Conservation (phyloP, 75 land plant genomes). For the Isoetes taiwanensis region DNA sequence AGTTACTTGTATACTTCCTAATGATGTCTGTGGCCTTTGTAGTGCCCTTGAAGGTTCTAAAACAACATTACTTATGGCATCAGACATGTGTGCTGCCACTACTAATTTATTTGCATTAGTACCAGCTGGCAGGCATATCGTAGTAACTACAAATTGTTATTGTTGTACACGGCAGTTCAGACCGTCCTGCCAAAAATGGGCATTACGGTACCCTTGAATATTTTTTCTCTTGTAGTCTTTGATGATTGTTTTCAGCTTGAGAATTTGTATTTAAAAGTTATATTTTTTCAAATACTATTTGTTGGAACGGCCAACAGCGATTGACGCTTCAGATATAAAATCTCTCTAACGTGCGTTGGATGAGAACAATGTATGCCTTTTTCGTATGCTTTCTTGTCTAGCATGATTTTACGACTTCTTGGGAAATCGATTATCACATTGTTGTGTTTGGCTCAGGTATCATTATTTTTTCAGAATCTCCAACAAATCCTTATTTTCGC, state of each 20-base stretch:
- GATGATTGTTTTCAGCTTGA: no score
- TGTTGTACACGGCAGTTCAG: conserved; percentile 88
- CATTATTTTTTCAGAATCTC: conserved; percentile 8
- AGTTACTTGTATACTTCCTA: not conserved
- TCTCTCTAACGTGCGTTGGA: not conserved
- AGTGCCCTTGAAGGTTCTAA: conserved; percentile 96
- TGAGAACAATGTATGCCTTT: not conserved
- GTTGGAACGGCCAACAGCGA: no score
- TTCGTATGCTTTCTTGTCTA: not conserved
- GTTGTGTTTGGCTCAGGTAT: not conserved
- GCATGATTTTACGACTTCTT: not conserved
- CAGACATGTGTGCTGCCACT: conserved; percentile 93
- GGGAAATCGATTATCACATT: not conserved
- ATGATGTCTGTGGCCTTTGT: conserved; percentile 4
- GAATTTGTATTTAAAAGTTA: no score
- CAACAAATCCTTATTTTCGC: conserved; percentile 2
- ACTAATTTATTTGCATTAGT: conserved; percentile 69
- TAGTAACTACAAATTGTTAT: conserved; percentile 97
- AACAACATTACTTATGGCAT: conserved; percentile 74
- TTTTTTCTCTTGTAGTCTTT: no score
- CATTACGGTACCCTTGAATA: conserved; percentile 80
- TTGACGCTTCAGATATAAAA: not conserved
- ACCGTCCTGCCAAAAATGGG: conserved; percentile 89
- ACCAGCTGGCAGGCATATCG: conserved; percentile 86
- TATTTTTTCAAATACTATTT: no score